Evolutionary conservation across 73 alveolate species (phyloP).

Genomic region (Paramecium sexaurelia): DNA sequence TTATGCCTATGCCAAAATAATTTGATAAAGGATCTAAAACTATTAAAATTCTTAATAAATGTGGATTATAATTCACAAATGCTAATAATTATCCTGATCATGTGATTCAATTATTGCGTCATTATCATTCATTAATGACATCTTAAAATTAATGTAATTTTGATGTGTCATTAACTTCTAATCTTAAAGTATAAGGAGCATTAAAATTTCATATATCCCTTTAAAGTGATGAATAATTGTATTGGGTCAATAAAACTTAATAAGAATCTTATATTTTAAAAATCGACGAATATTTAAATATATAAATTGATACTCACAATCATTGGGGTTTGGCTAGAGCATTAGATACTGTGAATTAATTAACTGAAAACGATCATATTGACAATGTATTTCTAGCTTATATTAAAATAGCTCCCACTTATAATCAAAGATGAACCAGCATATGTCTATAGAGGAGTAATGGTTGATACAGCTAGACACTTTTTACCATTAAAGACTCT

Average conservation of each 20-base stretch:
- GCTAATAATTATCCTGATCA: background rate
- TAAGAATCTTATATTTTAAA: slow-evolving; percentile 12
- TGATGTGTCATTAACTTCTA: background rate
- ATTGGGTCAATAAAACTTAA: background rate
- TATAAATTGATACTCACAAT: background rate
- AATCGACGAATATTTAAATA: slow-evolving; percentile 23
- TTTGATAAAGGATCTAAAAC: background rate
- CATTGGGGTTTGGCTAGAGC: slow-evolving; percentile 63
- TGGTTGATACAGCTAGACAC: slow-evolving; percentile 89
- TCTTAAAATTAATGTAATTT: background rate
- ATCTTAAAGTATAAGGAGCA: background rate
- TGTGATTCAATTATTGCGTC: background rate
- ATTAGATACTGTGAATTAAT: slow-evolving; percentile 41
- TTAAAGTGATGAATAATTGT: background rate
- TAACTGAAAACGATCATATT: slow-evolving; percentile 20
- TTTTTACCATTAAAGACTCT: slow-evolving; percentile 70
- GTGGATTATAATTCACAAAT: background rate
- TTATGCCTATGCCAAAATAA: slow-evolving; percentile 8
- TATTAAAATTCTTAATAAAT: background rate
- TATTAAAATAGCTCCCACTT: slow-evolving; percentile 68
- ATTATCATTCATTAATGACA: background rate
- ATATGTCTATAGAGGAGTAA: slow-evolving; percentile 83
- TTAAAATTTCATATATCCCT: background rate
- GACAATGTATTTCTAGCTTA: background rate
- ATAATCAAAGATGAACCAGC: slow-evolving; percentile 77